Evolutionary conservation across 176 grass and related monocot species (phyloP).

Genomic region (Bolboschoenus planiculmis): DNA sequence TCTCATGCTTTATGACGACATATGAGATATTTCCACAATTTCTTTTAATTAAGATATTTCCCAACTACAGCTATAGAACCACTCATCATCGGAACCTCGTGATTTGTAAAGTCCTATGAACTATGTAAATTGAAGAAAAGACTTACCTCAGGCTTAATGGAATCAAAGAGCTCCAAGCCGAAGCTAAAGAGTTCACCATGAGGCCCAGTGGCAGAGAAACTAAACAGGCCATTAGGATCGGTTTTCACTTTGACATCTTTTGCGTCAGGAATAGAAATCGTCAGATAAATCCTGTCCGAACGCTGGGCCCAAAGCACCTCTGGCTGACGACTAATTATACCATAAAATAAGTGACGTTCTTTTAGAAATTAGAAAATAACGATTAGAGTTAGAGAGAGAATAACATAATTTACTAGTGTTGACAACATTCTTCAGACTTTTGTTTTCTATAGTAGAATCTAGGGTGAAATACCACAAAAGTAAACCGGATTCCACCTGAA

Average conservation of each 20-base stretch:
- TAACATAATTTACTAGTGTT: background rate
- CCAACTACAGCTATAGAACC: background rate
- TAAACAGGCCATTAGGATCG: conserved; percentile 54
- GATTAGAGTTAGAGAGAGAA: background rate
- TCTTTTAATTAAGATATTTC: conserved; percentile 3
- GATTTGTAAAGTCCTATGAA: background rate
- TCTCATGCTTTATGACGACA: background rate
- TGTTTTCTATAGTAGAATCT: background rate
- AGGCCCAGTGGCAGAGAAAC: conserved; percentile 49
- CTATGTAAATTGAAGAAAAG: background rate
- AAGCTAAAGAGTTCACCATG: conserved; percentile 60
- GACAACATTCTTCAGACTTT: background rate
- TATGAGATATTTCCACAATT: background rate
- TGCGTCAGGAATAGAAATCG: conserved; percentile 74
- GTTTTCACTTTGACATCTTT: conserved; percentile 69
- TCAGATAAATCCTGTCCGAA: conserved; percentile 80
- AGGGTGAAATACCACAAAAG: background rate
- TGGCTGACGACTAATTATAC: conserved; percentile 64
- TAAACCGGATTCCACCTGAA: background rate
- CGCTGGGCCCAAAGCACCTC: conserved; percentile 94
- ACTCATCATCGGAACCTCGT: background rate
- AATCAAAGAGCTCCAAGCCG: conserved; percentile 66
- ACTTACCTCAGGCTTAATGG: conserved; percentile 58
- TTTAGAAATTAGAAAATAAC: background rate
- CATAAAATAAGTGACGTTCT: conserved; percentile 21